phyloP scores from a whole-genome alignment of 2,329 filamentous ascomycete species.

The Xylariaceae sp. region DNA sequence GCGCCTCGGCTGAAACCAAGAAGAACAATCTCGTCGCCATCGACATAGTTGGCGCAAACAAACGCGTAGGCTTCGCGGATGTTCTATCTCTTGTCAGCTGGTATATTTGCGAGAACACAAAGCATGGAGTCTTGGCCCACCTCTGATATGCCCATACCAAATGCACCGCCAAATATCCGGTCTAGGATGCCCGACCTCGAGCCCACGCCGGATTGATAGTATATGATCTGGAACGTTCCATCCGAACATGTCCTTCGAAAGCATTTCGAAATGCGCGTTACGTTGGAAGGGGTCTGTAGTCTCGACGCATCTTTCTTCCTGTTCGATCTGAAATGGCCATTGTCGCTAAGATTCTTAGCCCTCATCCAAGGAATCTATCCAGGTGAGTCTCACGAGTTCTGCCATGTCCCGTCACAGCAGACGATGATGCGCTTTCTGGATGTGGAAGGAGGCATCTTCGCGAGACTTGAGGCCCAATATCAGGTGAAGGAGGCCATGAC shows the following conservation, averaged over 20 bases:
- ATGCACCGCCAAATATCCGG: slow-evolving; percentile 48
- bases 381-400: slow-evolving; percentile 37
- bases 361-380: not conserved
- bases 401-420: slow-evolving; percentile 52
- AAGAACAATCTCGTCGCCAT: slow-evolving; percentile 52
- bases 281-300: slow-evolving; percentile 52
- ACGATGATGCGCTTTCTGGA: slow-evolving; percentile 44
- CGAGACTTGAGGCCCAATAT: not conserved
- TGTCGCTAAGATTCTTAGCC: slow-evolving; percentile 34
- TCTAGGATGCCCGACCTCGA: slow-evolving; percentile 47
- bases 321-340: slow-evolving; percentile 40
- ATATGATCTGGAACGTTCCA: slow-evolving; percentile 52
- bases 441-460: slow-evolving; percentile 5
- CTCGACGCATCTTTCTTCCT: slow-evolving; percentile 34
- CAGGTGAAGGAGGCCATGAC: not conserved
- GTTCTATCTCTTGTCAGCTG: slow-evolving; percentile 31
- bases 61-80: slow-evolving; percentile 60
- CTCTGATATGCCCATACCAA: slow-evolving; percentile 51
- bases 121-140: slow-evolving; percentile 28
- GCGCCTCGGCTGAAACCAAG: slow-evolving; percentile 55
- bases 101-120: not conserved
- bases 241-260: slow-evolving; percentile 48
- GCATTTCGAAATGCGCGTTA: slow-evolving; percentile 55
- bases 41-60: slow-evolving; percentile 55
- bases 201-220: slow-evolving; percentile 58